Evolutionary conservation across 2,329 filamentous ascomycete genomes (phyloP).

Genomic region (Pseudonectria foliicola): DNA sequence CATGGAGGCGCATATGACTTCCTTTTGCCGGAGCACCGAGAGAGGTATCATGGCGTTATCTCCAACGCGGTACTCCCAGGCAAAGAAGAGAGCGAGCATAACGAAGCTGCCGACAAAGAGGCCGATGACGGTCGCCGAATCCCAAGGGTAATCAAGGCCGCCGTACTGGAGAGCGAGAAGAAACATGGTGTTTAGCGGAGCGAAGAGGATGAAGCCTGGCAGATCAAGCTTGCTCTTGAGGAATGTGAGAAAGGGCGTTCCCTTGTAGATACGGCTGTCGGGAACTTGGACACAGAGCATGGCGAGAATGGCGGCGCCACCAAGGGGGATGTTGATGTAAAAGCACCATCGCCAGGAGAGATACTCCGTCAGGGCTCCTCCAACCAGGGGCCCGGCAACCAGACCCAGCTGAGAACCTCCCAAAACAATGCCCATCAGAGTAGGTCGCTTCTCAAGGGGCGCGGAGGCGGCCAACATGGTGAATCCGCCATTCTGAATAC

Average conservation of each 20-base stretch:
- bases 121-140: slow-evolving; percentile 35
- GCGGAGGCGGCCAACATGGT: slow-evolving; percentile 26
- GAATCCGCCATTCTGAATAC: slow-evolving; percentile 31
- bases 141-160: slow-evolving; percentile 40
- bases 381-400: slow-evolving; percentile 40
- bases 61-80: slow-evolving; percentile 36
- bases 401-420: slow-evolving; percentile 35
- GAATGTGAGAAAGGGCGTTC: slow-evolving; percentile 10
- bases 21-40: slow-evolving; percentile 34
- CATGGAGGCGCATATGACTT: slow-evolving; percentile 35
- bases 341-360: slow-evolving; percentile 41
- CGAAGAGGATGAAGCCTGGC: slow-evolving; percentile 35
- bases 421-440: slow-evolving; percentile 23
- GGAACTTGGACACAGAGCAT: slow-evolving; percentile 30
- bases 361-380: slow-evolving; percentile 34
- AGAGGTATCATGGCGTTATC: slow-evolving; percentile 44
- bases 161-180: slow-evolving; percentile 48
- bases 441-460: slow-evolving; percentile 21
- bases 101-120: slow-evolving; percentile 36
- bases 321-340: slow-evolving; percentile 41
- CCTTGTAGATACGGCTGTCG: slow-evolving; percentile 18
- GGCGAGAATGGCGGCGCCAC: slow-evolving; percentile 26
- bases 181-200: slow-evolving; percentile 40
- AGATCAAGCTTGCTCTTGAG: slow-evolving; percentile 34
- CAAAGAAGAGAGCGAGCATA: slow-evolving; percentile 35